Evolutionary conservation across 1,284 basidiomycete genomes (phyloP).

Genomic region (Neonothopanus nambi): DNA sequence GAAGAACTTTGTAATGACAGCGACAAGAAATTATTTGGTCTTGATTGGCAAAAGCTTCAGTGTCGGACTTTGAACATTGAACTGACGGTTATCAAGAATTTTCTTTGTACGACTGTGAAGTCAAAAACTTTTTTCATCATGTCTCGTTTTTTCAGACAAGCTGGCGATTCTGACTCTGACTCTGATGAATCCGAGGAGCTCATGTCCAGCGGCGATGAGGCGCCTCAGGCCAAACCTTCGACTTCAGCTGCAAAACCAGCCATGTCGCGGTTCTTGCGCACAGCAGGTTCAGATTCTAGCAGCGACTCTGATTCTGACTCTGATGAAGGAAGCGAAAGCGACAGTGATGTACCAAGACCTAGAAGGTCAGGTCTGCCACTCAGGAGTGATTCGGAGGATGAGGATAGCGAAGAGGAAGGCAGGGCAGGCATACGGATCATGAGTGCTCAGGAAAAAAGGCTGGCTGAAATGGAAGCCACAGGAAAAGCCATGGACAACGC

Average conservation of each 20-base stretch:
- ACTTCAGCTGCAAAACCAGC: slow-evolving; percentile 54
- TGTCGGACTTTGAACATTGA: too few species aligned
- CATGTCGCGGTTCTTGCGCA: slow-evolving; percentile 54
- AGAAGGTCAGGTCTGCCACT: slow-evolving; percentile 23
- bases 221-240: slow-evolving; percentile 45
- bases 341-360: slow-evolving; percentile 40
- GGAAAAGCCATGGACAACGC: slow-evolving; percentile 94
- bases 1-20: too few species aligned
- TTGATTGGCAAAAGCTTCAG: background rate
- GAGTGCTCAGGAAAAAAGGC: slow-evolving; percentile 84
- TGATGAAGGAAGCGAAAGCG: slow-evolving; percentile 49
- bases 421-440: slow-evolving; percentile 70
- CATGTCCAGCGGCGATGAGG: slow-evolving; percentile 71
- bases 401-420: slow-evolving; percentile 70
- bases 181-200: slow-evolving; percentile 79
- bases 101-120: too few species aligned
- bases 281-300: slow-evolving; percentile 15
- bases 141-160: slow-evolving; percentile 89
- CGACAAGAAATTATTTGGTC: background rate
- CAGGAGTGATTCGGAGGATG: slow-evolving; percentile 57
- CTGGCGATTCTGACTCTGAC: slow-evolving; percentile 79
- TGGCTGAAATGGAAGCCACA: slow-evolving; percentile 88
- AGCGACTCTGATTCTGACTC: slow-evolving; percentile 39
- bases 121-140: slow-evolving; percentile 38
- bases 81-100: too few species aligned